phyloP scores from a whole-genome alignment of 2,329 filamentous ascomycete species.

The Colletotrichum sublineola region DNA sequence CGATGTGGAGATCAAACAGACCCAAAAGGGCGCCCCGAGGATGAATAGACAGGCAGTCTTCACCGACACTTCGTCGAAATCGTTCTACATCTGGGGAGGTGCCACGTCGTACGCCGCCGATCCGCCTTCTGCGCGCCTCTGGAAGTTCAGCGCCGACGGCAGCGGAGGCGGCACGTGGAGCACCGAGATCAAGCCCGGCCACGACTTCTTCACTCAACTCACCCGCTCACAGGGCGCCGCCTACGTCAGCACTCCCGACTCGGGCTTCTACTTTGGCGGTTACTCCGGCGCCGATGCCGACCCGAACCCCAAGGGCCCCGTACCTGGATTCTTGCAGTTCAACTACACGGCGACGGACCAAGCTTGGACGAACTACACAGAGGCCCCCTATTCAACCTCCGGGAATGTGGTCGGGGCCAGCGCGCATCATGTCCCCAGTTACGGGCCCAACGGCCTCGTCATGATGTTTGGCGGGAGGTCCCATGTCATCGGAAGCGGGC shows the following conservation, averaged over 20 bases:
- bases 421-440: conserved; percentile 37
- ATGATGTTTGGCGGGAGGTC: conserved; percentile 38
- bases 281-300: conserved; percentile 22
- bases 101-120: conserved; percentile 14
- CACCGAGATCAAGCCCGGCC: conserved; percentile 33
- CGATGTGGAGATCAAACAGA: conserved; percentile 28
- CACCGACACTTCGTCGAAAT: conserved; percentile 15
- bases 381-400: conserved; percentile 29
- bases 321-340: conserved; percentile 35
- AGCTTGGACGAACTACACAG: conserved; percentile 36
- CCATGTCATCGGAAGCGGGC: conserved; percentile 7
- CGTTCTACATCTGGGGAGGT: conserved; percentile 44
- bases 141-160: conserved; percentile 39
- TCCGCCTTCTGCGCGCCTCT: conserved; percentile 25
- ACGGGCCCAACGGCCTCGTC: conserved; percentile 39
- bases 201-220: conserved; percentile 26
- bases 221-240: conserved; percentile 28
- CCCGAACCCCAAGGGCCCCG: conserved; percentile 18
- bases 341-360: conserved; percentile 35
- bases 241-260: conserved; percentile 34
- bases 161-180: conserved; percentile 40
- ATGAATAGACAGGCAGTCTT: conserved; percentile 38
- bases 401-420: conserved; percentile 30
- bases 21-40: conserved; percentile 33
- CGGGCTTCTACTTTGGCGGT: conserved; percentile 42